Evolutionary conservation across 306 rosid species (phyloP), one percentile per base, ranked within the genome.

Genomic region (Fagus sylvatica): DNA sequence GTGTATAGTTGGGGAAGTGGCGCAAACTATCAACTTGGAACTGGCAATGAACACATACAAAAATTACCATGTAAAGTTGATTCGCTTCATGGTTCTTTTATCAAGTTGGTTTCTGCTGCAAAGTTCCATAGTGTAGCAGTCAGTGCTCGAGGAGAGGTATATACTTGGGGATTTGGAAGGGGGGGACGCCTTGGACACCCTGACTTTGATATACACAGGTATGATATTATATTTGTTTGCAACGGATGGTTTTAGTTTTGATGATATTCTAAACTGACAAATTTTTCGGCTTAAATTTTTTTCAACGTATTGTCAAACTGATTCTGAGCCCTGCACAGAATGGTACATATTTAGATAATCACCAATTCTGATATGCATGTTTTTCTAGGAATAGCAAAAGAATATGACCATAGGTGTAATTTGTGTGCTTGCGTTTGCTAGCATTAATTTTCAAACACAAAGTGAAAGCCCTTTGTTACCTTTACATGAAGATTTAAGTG

Each of bases 151-250:
- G 98, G 98, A 76, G 89, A 91, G 84, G 91, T 95, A 74, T 95
- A 84, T 79, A 89, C 97, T 59, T 95, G 99, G 98, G 98, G 98
- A 72, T 95, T 95, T 87, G 98, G 98, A 80, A 87, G 98, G 74
- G 98, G 98, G 3, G 98, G 98, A 2, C 92, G 98, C 57, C 92
- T 95, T 56, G 98, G 98, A 70, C 98, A 95, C 76, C 98, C 98
- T 7, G 98, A 95, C 82, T 95, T 95, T 81, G 97, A 95, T 76
- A 95, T 95, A 77, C 98, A 95, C 88, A 92, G 98, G 98, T 95
- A 89, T 32, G 60, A 57, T 19, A 71, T 51, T 76, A 22, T 53
- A 55, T 19, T 4, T 66, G 11, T 37, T 66, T 39, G 49, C 17
- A n/a, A 3, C 19, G 17, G n/a, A 37, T 16, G 6, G 71, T 39